phyloP scores from a whole-genome alignment of 73 alveolate species.

The Blepharisma stoltei region DNA sequence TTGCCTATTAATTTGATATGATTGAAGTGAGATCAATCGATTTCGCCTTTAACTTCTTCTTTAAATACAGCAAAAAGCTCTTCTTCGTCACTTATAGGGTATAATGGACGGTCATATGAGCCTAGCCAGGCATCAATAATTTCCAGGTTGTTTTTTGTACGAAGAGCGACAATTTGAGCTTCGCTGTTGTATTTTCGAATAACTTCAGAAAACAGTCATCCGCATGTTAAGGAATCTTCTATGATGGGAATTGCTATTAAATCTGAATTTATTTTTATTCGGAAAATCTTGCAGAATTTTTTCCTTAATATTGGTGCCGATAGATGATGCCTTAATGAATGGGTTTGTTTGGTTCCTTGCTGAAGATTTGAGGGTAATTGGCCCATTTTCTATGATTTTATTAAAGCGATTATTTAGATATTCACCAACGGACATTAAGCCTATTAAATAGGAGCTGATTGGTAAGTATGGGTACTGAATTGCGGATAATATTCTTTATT shows the following conservation, averaged over 20 bases:
- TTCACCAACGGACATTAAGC: no score
- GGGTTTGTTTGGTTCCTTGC: no score
- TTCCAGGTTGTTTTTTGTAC: constrained; percentile 39
- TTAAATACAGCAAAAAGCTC: constrained; percentile 1
- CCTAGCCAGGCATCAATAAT: constrained; percentile 48
- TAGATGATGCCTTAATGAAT: no score
- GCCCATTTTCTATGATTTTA: no score
- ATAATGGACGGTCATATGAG: constrained; percentile 38
- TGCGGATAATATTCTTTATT: no score
- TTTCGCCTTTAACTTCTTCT: not conserved
- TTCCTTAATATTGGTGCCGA: no score
- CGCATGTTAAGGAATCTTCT: constrained; percentile 47
- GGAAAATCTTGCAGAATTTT: no score
- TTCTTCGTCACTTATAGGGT: not conserved
- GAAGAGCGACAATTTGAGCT: constrained; percentile 43
- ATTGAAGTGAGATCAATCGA: constrained; percentile 30
- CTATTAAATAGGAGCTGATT: no score
- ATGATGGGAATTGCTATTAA: not conserved
- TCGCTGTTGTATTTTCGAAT: constrained; percentile 34
- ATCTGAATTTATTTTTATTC: no score
- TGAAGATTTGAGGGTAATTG: no score
- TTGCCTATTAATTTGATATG: constrained; percentile 71
- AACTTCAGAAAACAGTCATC: constrained; percentile 54
- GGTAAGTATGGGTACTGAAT: no score
- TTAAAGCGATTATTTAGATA: no score